Evolutionary conservation across 495 filamentous ascomycete species (phyloP), one percentile per base, ranked within the genome.

Genomic region (Penicillium herquei): DNA sequence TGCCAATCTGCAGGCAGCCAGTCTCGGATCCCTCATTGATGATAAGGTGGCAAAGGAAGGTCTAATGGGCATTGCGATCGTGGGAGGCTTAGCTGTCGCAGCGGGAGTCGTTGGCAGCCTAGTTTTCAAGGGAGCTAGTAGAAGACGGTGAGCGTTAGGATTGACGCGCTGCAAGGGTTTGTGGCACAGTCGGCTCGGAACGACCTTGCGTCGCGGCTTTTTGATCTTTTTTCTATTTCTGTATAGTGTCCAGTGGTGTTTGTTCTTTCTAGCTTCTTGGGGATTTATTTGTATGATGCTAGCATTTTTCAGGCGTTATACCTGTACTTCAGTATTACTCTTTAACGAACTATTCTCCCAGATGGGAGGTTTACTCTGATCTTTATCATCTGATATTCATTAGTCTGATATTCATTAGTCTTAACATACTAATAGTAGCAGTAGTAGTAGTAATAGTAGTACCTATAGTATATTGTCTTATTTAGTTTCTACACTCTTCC

Each of bases 21-120:
- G 93, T 72, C 75, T 98, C 65, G 83, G 87, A 59, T 76, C 81
- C 26, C 72, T 98, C 69, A 96, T 98, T 64, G 92, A 98, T 68
- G 94, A 98, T 61, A 96, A 92, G 72, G 94, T 98, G 55, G 86
- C 90, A 39, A 93, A 85, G 78, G 94, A 98, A 72, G 95, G 94
- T 3, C 64, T 98, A 57, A 77, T 97, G 78, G 94, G 94, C 31
- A 91, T 96, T 56, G 94, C 94, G n/a, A 98, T 98, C 70, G 84
- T 98, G 43, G 91, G 94, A 56, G 94, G 94, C 39, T 80, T 98
- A 49, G 92, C 93, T 40, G 86, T 98, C 58, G 92, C 90, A 8
- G 94, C 92, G 11, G 93, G 92, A n/a, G 85, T 96, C 26, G 87
- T 97, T 31, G 94, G 93, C 26, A 90, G 89, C 34, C 79, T 96